Conservation (phyloP, 495 filamentous ascomycete species). For the Lentithecium fluviatile region DNA sequence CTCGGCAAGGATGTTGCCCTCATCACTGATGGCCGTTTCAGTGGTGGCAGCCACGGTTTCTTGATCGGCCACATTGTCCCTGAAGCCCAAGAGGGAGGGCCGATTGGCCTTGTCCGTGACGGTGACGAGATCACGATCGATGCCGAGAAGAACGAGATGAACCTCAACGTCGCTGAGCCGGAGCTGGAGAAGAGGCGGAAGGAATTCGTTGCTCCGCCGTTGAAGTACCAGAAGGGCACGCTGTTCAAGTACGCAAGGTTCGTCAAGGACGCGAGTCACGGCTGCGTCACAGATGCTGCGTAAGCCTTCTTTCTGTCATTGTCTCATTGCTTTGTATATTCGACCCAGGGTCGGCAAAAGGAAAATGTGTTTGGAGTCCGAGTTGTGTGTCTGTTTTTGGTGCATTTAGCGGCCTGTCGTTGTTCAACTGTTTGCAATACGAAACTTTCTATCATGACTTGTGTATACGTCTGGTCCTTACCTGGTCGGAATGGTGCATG, state of each 20-base stretch:
- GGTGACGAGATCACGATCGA: slow-evolving; percentile 72
- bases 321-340: slow-evolving; percentile 1
- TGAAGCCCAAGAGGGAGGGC: slow-evolving; percentile 67
- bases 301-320: neutral
- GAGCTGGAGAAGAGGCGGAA: slow-evolving; percentile 66
- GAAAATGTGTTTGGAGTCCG: no score
- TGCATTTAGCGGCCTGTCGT: no score
- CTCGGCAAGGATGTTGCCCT: slow-evolving; percentile 79
- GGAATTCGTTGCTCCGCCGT: slow-evolving; percentile 62
- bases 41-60: slow-evolving; percentile 76
- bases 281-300: slow-evolving; percentile 70
- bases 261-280: slow-evolving; percentile 72
- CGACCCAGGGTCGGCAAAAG: no score
- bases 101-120: slow-evolving; percentile 65
- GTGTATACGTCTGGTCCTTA: no score
- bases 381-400: no score
- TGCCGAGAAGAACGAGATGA: slow-evolving; percentile 62
- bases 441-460: no score
- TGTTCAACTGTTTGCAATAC: no score
- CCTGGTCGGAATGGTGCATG: no score
- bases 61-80: slow-evolving; percentile 74
- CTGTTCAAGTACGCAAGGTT: slow-evolving; percentile 70
- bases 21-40: slow-evolving; percentile 76
- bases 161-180: slow-evolving; percentile 55
- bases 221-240: slow-evolving; percentile 70